phyloP scores from a whole-genome alignment of 1,139 yeast species.

The Suhomyces terraborum region DNA sequence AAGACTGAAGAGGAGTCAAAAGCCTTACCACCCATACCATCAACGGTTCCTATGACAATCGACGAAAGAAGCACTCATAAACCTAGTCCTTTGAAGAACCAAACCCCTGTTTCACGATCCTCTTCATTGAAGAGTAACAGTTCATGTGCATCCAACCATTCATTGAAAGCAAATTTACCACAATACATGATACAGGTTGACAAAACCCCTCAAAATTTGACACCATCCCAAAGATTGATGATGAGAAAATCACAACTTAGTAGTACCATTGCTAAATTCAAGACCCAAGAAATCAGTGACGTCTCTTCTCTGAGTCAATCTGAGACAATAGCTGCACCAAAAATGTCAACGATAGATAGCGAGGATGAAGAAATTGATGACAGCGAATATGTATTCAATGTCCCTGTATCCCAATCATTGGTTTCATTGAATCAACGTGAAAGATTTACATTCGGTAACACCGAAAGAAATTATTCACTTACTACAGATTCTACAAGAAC shows the following conservation, averaged over 20 bases:
- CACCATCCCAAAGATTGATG: constrained; percentile 44
- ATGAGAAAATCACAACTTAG: constrained; percentile 34
- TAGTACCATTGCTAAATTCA: constrained; percentile 26
- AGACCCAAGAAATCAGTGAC: constrained; percentile 17
- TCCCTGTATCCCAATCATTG: constrained; percentile 60
- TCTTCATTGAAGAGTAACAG: constrained; percentile 22
- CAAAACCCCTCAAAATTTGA: constrained; percentile 32
- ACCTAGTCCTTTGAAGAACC: constrained; percentile 25
- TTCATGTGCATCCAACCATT: constrained; percentile 13
- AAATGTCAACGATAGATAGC: constrained; percentile 19
- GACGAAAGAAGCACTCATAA: constrained; percentile 5
- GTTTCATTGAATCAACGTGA: constrained; percentile 31
- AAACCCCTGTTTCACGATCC: constrained; percentile 21
- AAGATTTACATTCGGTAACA: constrained; percentile 25
- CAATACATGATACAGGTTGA: constrained; percentile 28
- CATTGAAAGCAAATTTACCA: constrained; percentile 14
- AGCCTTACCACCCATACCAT: not conserved
- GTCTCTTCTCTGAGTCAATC: not conserved
- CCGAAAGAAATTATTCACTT: constrained; percentile 25
- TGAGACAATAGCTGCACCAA: not conserved
- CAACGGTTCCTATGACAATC: constrained; percentile 1
- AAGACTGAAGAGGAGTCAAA: not conserved
- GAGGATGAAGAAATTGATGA: constrained; percentile 58
- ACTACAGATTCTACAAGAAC: constrained; percentile 43
- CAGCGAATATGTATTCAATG: constrained; percentile 57